phyloP scores from a whole-genome alignment of 306 rosid species.

The Dalbergia cultrata region DNA sequence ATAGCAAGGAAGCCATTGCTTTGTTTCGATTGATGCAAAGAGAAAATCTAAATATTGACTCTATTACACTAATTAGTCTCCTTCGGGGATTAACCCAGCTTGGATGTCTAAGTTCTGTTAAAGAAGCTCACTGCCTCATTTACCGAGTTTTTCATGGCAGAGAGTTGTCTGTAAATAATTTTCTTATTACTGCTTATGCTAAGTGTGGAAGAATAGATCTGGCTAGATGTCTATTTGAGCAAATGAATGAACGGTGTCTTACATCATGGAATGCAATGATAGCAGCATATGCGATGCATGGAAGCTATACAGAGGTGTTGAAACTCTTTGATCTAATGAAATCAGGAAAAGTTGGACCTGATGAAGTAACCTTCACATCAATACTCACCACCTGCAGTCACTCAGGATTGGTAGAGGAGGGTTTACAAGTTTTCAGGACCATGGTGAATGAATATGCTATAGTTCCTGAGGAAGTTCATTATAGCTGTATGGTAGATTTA shows the following conservation, averaged over 20 bases:
- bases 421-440: constrained; percentile 50
- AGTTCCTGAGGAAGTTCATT: constrained; percentile 61
- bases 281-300: constrained; percentile 65
- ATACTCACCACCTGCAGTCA: constrained; percentile 70
- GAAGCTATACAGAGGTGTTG: constrained; percentile 51
- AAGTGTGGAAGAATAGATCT: constrained; percentile 55
- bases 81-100: constrained; percentile 63
- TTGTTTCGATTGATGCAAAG: constrained; percentile 60
- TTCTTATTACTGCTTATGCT: constrained; percentile 59
- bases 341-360: constrained; percentile 46
- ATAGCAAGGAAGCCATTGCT: constrained; percentile 51
- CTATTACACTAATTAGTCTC: constrained; percentile 49
- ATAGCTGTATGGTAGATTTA: constrained; percentile 61
- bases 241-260: constrained; percentile 49
- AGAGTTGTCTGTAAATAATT: constrained; percentile 54
- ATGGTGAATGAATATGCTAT: constrained; percentile 54
- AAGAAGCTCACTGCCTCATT: constrained; percentile 59
- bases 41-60: constrained; percentile 45
- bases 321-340: constrained; percentile 59
- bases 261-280: constrained; percentile 71
- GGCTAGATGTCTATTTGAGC: constrained; percentile 56
- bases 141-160: constrained; percentile 47
- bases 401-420: constrained; percentile 60
- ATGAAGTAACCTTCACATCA: constrained; percentile 61
- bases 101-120: constrained; percentile 52